phyloP scores from a whole-genome alignment of 208 protist genomes.

The Wallacemonas rigidus region DNA sequence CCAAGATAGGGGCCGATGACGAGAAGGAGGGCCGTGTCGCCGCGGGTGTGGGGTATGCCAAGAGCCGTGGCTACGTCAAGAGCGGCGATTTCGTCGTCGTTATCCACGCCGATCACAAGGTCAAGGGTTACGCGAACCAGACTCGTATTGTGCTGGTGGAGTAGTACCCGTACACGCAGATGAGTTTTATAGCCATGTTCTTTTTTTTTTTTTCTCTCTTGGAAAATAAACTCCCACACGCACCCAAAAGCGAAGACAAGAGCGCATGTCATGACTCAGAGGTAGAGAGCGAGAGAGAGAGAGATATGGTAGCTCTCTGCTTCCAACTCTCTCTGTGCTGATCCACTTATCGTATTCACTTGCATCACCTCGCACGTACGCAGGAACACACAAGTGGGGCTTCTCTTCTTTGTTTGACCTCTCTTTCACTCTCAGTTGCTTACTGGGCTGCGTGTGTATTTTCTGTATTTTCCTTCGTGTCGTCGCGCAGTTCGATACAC shows the following conservation, averaged over 20 bases:
- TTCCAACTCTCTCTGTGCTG: neutral
- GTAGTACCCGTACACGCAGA: conserved; percentile 14
- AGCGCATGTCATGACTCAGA: neutral
- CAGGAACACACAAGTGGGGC: neutral
- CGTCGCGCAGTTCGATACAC: too few relatives aligned
- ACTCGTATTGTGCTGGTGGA: conserved; percentile 70
- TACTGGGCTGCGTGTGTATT: too few relatives aligned
- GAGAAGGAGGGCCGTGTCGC: conserved; percentile 78
- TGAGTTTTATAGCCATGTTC: conserved; percentile 7
- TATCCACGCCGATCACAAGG: conserved; percentile 81
- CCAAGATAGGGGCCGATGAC: conserved; percentile 59
- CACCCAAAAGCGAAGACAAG: neutral
- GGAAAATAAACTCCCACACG: neutral
- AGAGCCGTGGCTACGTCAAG: conserved; percentile 54
- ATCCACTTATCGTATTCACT: neutral
- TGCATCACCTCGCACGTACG: neutral
- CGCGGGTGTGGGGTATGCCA: conserved; percentile 59
- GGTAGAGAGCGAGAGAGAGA: too few relatives aligned
- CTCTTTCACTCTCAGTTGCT: too few relatives aligned
- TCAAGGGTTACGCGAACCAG: conserved; percentile 90
- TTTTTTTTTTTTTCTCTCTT: conserved; percentile 20
- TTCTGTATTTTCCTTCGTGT: too few relatives aligned
- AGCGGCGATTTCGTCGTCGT: conserved; percentile 75
- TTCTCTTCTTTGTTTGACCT: neutral
- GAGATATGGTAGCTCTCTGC: too few relatives aligned